phyloP scores from a whole-genome alignment of 805 yeast species.

The Sugiyamaella smithiae region DNA sequence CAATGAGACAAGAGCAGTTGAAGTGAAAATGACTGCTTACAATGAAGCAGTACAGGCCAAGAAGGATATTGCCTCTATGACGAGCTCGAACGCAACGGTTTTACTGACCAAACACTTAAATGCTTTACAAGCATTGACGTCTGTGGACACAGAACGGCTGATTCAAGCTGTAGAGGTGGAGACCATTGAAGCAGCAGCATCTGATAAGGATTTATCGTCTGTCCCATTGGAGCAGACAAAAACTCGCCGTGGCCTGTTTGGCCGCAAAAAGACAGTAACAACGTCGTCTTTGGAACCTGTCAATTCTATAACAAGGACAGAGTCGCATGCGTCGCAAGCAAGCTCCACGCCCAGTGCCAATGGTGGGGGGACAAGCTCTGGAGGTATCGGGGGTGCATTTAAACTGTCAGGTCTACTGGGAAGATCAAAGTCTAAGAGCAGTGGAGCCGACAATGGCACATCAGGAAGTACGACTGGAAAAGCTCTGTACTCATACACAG shows the following conservation, averaged over 20 bases:
- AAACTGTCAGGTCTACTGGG: constrained; percentile 19
- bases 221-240: constrained; percentile 36
- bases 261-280: constrained; percentile 23
- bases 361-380: constrained; percentile 5
- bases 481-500: constrained; percentile 64
- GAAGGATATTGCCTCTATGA: constrained; percentile 41
- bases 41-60: constrained; percentile 37
- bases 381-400: neutral
- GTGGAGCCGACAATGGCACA: neutral
- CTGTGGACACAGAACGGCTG: constrained; percentile 71
- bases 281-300: constrained; percentile 15
- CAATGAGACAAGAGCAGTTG: constrained; percentile 19
- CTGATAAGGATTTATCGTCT: constrained; percentile 48
- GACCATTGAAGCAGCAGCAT: constrained; percentile 81
- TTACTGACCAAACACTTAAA: constrained; percentile 47
- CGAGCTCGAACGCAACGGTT: constrained; percentile 15
- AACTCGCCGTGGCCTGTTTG: constrained; percentile 61
- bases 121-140: constrained; percentile 57
- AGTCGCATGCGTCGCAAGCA: constrained; percentile 4
- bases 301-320: neutral
- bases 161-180: constrained; percentile 84
- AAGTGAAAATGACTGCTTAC: constrained; percentile 19
- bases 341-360: neutral
- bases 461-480: constrained; percentile 48
- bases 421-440: constrained; percentile 5